These are phyloP conservation scores for Colletotrichum noveboracense DNA, from an alignment of 2,329 filamentous ascomycete genomes.

Conservation along the genomic window DNA sequence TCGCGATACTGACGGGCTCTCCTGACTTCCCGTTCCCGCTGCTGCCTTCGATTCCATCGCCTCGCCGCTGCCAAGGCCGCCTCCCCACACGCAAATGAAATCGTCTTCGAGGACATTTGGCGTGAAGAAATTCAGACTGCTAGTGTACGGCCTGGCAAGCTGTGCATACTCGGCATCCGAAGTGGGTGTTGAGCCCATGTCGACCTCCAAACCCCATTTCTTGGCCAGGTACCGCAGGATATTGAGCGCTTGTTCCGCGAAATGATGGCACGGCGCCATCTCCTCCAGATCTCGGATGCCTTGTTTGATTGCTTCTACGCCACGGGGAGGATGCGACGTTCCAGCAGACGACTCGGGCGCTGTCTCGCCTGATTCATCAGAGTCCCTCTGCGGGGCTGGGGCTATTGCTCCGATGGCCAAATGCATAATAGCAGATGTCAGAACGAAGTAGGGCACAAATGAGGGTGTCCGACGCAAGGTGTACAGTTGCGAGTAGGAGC, in stretches of 20 bases:
- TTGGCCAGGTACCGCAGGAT: slow-evolving; percentile 63
- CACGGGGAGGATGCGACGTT: slow-evolving; percentile 41
- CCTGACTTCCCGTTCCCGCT: slow-evolving; percentile 1
- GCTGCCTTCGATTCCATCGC: background rate
- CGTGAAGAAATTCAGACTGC: slow-evolving; percentile 62
- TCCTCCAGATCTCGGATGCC: slow-evolving; percentile 63
- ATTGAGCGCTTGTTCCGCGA: slow-evolving; percentile 64
- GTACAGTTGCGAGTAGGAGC: slow-evolving; percentile 64
- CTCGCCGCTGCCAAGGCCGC: slow-evolving; percentile 12
- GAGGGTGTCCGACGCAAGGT: slow-evolving; percentile 63
- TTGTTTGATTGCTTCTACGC: slow-evolving; percentile 52
- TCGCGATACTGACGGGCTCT: slow-evolving; percentile 19
- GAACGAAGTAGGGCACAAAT: slow-evolving; percentile 67
- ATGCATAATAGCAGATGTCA: slow-evolving; percentile 66
- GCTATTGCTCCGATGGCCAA: slow-evolving; percentile 55
- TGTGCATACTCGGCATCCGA: slow-evolving; percentile 41
- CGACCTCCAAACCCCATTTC: slow-evolving; percentile 63
- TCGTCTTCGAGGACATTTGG: slow-evolving; percentile 55
- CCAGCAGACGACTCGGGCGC: slow-evolving; percentile 27
- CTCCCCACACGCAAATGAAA: slow-evolving; percentile 53
- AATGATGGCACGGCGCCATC: slow-evolving; percentile 66
- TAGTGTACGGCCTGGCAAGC: slow-evolving; percentile 51
- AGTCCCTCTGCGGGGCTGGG: slow-evolving; percentile 17
- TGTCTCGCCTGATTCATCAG: background rate
- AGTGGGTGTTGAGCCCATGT: slow-evolving; percentile 38